A percentile compares a stretch with the other conserved stretches of the same genome.
Evolutionary conservation across 768 basidiomycete genomes (phyloP).

Genomic region (Boletus rubropictus): DNA sequence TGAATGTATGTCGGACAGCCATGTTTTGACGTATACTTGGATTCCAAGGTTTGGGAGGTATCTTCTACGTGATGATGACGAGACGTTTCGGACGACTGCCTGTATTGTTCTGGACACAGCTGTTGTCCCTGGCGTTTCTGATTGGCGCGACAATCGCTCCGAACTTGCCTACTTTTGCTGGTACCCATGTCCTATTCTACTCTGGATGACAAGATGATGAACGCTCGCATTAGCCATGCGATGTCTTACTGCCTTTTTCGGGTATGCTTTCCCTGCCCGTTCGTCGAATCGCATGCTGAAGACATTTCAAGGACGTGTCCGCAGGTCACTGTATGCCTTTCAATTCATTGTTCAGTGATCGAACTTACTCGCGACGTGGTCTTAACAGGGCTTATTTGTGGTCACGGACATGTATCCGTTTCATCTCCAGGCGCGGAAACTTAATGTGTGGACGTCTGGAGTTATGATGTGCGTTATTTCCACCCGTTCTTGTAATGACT

Average conservation of each 20-base stretch:
- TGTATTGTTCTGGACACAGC: conserved; percentile 30
- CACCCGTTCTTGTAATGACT: conserved; percentile 24
- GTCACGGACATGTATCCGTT: conserved; percentile 50
- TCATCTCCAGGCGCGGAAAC: conserved; percentile 47
- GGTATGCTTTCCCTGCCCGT: conserved; percentile 13
- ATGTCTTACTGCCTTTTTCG: conserved; percentile 30
- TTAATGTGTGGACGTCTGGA: conserved; percentile 50
- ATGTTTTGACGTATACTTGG: conserved; percentile 5
- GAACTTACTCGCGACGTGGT: background rate
- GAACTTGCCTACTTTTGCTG: conserved; percentile 42
- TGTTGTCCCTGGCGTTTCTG: conserved; percentile 42
- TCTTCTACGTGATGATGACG: conserved; percentile 28
- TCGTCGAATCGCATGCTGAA: background rate
- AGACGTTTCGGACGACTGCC: conserved; percentile 28
- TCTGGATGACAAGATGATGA: background rate
- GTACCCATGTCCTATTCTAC: conserved; percentile 16
- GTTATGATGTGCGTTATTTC: conserved; percentile 48
- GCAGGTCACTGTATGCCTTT: conserved; percentile 39
- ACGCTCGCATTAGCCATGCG: conserved; percentile 23
- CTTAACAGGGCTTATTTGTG: conserved; percentile 36
- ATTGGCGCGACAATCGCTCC: conserved; percentile 50
- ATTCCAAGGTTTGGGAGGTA: conserved; percentile 26
- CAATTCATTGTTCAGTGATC: background rate
- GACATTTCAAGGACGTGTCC: conserved; percentile 39
- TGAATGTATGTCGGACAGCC: background rate